Evolutionary conservation across 2,329 filamentous ascomycete species (phyloP).

Genomic region (Aspergillus oerlinghausenensis): DNA sequence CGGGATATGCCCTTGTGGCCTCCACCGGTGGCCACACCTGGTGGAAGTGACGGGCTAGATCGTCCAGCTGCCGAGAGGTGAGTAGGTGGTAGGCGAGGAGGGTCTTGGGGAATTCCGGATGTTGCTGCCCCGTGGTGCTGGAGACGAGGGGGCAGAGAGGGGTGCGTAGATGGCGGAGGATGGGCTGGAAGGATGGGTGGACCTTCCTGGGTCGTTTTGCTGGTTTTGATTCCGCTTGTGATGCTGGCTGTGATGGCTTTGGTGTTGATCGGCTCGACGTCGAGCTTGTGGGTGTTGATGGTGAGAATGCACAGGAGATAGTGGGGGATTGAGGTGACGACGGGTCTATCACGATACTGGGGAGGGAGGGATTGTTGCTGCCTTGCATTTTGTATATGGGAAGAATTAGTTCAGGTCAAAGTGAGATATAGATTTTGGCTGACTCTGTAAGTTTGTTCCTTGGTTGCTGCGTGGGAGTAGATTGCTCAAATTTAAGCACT

Average conservation of each 20-base stretch:
- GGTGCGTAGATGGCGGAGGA: conserved; percentile 26
- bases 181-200: conserved; percentile 8
- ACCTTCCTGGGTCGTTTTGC: neutral
- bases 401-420: neutral
- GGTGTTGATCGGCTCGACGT: neutral
- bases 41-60: conserved; percentile 40
- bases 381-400: neutral
- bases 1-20: conserved; percentile 33
- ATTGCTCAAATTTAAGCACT: neutral
- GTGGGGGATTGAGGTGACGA: conserved; percentile 1
- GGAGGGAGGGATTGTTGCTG: neutral
- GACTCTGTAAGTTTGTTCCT: too few relatives aligned
- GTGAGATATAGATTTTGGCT: too few relatives aligned
- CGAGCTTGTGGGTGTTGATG: neutral
- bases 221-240: neutral
- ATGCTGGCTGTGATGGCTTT: neutral
- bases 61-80: conserved; percentile 36
- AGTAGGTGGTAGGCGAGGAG: conserved; percentile 40
- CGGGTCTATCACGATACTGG: neutral
- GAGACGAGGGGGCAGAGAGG: conserved; percentile 35
- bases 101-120: conserved; percentile 36
- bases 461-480: neutral
- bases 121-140: conserved; percentile 29
- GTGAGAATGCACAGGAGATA: neutral
- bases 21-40: conserved; percentile 34